Evolutionary conservation across 345 rosid species (phyloP), one percentile per base, ranked within the genome.

Genomic region (Dipteronia dyeriana): DNA sequence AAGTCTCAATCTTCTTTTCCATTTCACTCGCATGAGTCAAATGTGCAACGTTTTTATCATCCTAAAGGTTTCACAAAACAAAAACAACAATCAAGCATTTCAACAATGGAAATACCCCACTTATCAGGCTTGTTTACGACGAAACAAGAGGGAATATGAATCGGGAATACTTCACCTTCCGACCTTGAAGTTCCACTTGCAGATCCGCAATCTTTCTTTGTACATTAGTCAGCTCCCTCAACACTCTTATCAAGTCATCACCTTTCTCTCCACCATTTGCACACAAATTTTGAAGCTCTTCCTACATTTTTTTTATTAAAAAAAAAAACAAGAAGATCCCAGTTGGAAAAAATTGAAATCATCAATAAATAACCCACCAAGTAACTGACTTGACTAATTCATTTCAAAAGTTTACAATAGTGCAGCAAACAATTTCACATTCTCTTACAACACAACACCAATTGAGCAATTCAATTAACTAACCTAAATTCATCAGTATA

Each of bases 141-240:
- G 45, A n/a, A 70, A 25, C 66, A 41, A 76, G 39, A 49, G 13
- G 31, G 59, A 23, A 69, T 16, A 49, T 7, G 12, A 9, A 67
- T 34, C 73, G 20, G 26, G 10, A 25, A 78, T 54, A 39, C 34
- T 9, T 63, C 78, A 94, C 99, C 99, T 94, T 97, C 80, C 99
- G 87, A 62, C 99, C 99, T 87, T 97, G 98, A 82, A 97, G 94
- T 82, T 97, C 97, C 25, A 92, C 98, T 84, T 94, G 99, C 75
- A 94, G 86, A 78, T 97, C 99, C 20, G 97, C 92, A 64, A 92
- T 97, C 85, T 94, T 94, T 66, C 98, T 88, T 70, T 94, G 98
- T 5, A 97, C 97, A 76, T 88, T 71, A n/a, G 92, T 94, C 66
- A 97, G 83, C 81, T 97, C 97, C 41, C 97, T 84, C 56, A 94